phyloP scores from a whole-genome alignment of 441 rosid species.

The Erodium texanum region DNA sequence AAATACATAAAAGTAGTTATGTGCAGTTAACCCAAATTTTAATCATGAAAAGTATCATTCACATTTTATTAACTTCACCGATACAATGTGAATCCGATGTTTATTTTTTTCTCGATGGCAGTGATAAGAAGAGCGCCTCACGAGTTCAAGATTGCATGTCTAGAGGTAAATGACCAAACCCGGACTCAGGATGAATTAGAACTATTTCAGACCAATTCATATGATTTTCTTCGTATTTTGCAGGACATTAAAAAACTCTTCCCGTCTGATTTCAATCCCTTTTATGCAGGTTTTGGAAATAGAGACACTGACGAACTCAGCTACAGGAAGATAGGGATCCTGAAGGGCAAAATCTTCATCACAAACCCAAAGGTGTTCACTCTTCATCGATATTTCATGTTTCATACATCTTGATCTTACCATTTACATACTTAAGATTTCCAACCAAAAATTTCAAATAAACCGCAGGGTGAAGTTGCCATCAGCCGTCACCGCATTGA shows the following conservation, averaged over 20 bases:
- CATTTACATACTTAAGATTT: too few species aligned
- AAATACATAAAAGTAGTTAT: too few species aligned
- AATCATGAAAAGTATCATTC: not conserved
- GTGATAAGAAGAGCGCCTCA: conserved; percentile 90
- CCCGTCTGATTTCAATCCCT: conserved; percentile 78
- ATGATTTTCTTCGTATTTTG: conserved; percentile 7
- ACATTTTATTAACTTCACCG: not conserved
- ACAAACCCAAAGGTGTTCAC: conserved; percentile 69
- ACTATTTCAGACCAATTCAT: not conserved
- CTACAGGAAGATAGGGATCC: conserved; percentile 79
- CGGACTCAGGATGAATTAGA: not conserved
- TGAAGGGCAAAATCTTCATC: conserved; percentile 76
- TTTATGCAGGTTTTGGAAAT: conserved; percentile 47
- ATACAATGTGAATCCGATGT: not conserved
- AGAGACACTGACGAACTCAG: conserved; percentile 89
- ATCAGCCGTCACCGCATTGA: conserved; percentile 52
- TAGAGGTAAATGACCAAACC: conserved; percentile 42
- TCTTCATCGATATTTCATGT: not conserved
- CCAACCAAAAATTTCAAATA: conserved; percentile 11
- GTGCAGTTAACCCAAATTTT: too few species aligned
- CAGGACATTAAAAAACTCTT: conserved; percentile 85
- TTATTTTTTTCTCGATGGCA: conserved; percentile 25
- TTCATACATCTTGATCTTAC: too few species aligned
- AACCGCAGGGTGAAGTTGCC: conserved; percentile 80
- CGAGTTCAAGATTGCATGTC: conserved; percentile 82